These are phyloP conservation scores for Skeletonema tropicum DNA, from an alignment of 108 stramenopile genomes.

Conservation along the genomic window DNA sequence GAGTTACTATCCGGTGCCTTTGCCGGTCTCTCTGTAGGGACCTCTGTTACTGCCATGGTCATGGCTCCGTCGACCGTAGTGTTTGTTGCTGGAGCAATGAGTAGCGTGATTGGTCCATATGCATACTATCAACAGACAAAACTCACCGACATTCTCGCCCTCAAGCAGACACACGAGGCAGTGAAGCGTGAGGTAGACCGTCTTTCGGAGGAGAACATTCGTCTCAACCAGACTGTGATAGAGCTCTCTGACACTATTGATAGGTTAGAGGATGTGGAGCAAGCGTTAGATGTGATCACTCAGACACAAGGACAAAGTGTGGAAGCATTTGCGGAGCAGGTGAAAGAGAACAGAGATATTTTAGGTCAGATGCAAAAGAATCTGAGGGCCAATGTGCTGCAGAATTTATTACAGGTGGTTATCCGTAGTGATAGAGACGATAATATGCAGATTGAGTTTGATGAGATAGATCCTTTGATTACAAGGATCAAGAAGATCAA, in stretches of 20 bases:
- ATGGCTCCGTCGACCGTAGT: conserved; percentile 51
- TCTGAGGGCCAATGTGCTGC: conserved; percentile 62
- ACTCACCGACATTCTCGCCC: conserved; percentile 68
- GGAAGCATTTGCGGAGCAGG: conserved; percentile 47
- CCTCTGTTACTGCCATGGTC: conserved; percentile 64
- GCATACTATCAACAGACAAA: conserved; percentile 77
- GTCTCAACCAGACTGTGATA: conserved; percentile 57
- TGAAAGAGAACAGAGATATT: conserved; percentile 66
- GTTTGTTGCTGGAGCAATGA: conserved; percentile 59
- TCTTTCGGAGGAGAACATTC: conserved; percentile 56
- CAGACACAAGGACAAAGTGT: conserved; percentile 50
- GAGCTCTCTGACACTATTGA: conserved; percentile 56
- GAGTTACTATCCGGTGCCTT: conserved; percentile 57
- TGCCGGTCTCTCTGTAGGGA: conserved; percentile 53
- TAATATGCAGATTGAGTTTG: conserved; percentile 58
- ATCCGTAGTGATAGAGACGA: conserved; percentile 64
- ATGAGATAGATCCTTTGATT: conserved; percentile 63
- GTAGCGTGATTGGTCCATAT: conserved; percentile 67
- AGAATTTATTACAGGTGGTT: conserved; percentile 73
- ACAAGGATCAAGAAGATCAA: conserved; percentile 56
- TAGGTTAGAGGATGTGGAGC: conserved; percentile 47
- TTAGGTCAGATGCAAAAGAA: conserved; percentile 64
- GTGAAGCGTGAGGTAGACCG: conserved; percentile 64
- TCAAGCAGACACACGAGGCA: conserved; percentile 65
- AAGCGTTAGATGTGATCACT: conserved; percentile 49